Percentiles rank a stretch among this genome's conserved stretches.
Evolutionary conservation across 139 green algal species (phyloP).

Genomic region (Coelastrella sp.): DNA sequence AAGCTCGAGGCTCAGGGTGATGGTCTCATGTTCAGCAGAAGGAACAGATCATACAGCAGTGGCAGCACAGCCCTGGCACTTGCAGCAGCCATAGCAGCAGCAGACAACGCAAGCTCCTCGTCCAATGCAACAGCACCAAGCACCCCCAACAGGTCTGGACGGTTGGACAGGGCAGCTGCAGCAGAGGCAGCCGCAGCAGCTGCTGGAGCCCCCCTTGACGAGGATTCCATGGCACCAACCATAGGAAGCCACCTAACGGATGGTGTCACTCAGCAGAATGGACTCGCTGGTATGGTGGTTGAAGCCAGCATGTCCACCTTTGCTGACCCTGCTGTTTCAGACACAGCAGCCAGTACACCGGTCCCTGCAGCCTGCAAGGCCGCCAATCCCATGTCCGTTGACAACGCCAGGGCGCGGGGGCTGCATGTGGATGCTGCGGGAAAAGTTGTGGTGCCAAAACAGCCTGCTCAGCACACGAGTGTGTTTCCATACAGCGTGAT

Average conservation of each 20-base stretch:
- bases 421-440: constrained; percentile 7
- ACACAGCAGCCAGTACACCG: not conserved
- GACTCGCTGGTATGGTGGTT: not conserved
- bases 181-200: not conserved
- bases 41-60: not conserved
- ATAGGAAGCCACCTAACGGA: no score
- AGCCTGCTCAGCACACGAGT: not conserved
- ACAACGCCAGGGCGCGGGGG: not conserved
- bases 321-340: not conserved
- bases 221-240: not conserved
- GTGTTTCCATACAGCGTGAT: not conserved
- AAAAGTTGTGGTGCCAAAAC: not conserved
- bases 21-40: constrained; percentile 40
- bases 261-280: not conserved
- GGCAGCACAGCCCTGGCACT: not conserved
- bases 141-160: not conserved
- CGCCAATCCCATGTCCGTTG: constrained; percentile 9
- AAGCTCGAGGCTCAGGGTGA: constrained; percentile 39
- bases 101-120: not conserved
- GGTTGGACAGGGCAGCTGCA: not conserved
- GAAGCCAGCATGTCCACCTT: not conserved
- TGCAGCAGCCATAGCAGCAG: constrained; percentile 22
- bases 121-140: not conserved
- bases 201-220: not conserved
- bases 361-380: not conserved